Evolutionary conservation across 139 green algal genomes (phyloP).

Genomic region (Volvox reticuliferus): DNA sequence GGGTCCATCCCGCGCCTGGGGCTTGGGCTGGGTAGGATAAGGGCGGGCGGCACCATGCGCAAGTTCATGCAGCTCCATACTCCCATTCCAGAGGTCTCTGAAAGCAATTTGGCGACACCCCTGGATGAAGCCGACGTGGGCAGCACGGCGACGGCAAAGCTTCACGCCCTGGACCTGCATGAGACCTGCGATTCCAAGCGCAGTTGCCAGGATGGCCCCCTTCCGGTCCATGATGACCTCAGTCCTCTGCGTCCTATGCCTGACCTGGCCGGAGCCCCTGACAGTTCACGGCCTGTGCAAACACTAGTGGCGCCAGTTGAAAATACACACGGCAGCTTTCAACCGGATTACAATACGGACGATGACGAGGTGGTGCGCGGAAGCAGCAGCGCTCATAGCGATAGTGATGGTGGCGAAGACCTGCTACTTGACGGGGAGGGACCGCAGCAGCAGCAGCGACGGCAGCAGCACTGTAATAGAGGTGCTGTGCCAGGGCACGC

Average conservation of each 20-base stretch:
- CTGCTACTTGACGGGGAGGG: not conserved
- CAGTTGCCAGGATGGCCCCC: not conserved
- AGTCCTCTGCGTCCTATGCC: constrained; percentile 28
- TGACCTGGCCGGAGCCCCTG: not conserved
- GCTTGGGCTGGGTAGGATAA: not conserved
- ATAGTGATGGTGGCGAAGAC: not conserved
- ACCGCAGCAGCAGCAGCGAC: not conserved
- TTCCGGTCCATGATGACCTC: not conserved
- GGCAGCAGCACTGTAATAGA: not conserved
- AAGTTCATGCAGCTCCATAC: constrained; percentile 44
- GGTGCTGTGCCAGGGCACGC: too few species aligned
- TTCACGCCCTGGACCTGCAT: not conserved
- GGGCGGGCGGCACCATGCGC: not conserved
- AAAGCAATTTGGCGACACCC: constrained; percentile 33
- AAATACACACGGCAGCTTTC: too few species aligned
- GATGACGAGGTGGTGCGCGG: constrained; percentile 36
- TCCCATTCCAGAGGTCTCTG: constrained; percentile 30
- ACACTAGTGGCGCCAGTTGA: too few species aligned
- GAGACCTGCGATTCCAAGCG: not conserved
- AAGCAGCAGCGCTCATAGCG: not conserved
- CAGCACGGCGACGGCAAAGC: not conserved
- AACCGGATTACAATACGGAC: not conserved
- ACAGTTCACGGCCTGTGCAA: too few species aligned
- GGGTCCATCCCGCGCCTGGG: not conserved
- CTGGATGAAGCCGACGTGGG: not conserved